A percentile compares a stretch with the other conserved stretches of the same genome.
Conservation (phyloP, 441 rosid genomes). For the Flueggea neowawraea region DNA sequence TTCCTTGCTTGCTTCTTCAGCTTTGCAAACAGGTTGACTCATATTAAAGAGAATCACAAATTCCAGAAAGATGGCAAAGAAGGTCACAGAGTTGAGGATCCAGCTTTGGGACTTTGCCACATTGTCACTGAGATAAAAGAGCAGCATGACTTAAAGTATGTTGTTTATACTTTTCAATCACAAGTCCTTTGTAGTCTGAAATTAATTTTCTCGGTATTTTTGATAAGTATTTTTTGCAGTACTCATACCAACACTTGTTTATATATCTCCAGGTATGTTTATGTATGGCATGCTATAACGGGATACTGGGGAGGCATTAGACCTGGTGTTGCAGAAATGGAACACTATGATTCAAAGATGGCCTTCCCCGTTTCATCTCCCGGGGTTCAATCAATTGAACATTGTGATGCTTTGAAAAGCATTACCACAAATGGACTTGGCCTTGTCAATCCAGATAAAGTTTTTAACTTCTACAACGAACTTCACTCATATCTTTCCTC, state of each 20-base stretch:
- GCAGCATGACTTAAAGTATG: conserved; percentile 36
- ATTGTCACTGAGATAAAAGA: conserved; percentile 41
- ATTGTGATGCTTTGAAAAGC: conserved; percentile 36
- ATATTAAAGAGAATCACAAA: conserved; percentile 59
- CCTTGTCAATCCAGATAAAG: conserved; percentile 60
- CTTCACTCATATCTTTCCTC: conserved; percentile 64
- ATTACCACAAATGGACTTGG: conserved; percentile 52
- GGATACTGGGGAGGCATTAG: conserved; percentile 76
- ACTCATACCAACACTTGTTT: neutral
- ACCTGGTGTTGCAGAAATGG: conserved; percentile 46
- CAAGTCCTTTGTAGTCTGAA: neutral
- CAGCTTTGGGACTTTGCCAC: conserved; percentile 46
- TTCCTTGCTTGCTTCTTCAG: conserved; percentile 20
- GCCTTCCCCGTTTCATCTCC: conserved; percentile 52
- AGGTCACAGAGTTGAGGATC: conserved; percentile 50
- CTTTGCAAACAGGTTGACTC: conserved; percentile 53
- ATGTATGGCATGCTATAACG: conserved; percentile 73
- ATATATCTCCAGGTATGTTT: conserved; percentile 34
- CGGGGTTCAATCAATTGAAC: conserved; percentile 47
- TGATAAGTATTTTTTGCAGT: too few relatives aligned
- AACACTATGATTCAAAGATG: conserved; percentile 52
- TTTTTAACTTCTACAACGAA: conserved; percentile 49
- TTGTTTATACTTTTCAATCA: neutral
- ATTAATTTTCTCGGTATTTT: neutral
- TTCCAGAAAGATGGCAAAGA: conserved; percentile 58